Evolutionary conservation across 148 eudicot genomes (phyloP), one percentile per base, ranked within the genome.

Genomic region (Oxyria digyna): DNA sequence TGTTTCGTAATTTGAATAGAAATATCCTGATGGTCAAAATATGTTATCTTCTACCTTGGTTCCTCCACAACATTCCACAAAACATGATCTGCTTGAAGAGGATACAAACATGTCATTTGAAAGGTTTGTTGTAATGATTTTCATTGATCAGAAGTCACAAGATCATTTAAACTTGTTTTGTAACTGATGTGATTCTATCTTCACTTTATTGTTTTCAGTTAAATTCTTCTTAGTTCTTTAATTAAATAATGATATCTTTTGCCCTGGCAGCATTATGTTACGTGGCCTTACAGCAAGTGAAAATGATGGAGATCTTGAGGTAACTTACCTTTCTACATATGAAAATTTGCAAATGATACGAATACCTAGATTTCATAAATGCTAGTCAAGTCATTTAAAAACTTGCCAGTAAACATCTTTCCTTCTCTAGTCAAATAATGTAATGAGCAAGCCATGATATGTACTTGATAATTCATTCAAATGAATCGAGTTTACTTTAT

Each of bases 241-340:
- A 35, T 14, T 66, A 66, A 35, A n/a, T 62, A 62, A 1, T 17
- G n/a, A 37, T 37, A 29, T 50, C 69, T 29, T 14, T 43, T 76
- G n/a, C 29, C 33, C 9, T 82, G 76, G 82, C 96, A 94, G 99
- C 76, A 94, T 94, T 89, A 85, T 94, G 69, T 80, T 94, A 72
- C 97, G 82, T 76, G 97, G 89, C 67, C 87, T 94, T 72, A 78
- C 87, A 9, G 57, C 78, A 79, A 85, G 86, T 75, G 98, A 93
- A 87, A 85, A 69, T 67, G 89, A 87, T 77, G 94, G 98, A n/a
- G 94, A 92, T 73, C 88, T 92, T 68, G 98, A 92, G 96, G 98
- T 92, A 80, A 66, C n/a, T 35, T n/a, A 3, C 45, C 69, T 66
- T 66, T 18, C 18, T 37, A 35, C 46, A 66, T 12, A 1, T 35